These are phyloP conservation scores for Chlamydomonas eustigma DNA, from an alignment of 139 green algal species.

Conservation along the genomic window DNA sequence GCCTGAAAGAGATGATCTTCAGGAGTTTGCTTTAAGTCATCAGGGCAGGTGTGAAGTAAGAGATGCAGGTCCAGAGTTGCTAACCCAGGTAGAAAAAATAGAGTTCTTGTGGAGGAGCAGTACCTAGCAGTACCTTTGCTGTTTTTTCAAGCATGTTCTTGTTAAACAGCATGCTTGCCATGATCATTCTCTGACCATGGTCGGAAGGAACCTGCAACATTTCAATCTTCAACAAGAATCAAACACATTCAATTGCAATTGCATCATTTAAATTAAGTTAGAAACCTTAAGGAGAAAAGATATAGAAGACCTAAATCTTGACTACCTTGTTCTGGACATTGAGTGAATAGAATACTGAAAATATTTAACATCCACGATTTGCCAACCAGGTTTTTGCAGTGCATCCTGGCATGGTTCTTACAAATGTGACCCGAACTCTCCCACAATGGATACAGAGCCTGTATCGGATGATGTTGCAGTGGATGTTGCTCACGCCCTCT, in stretches of 20 bases:
- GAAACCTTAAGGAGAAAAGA: neutral
- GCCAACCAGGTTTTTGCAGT: constrained; percentile 34
- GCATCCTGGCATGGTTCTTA: constrained; percentile 82
- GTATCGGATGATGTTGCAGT: constrained; percentile 57
- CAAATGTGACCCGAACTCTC: constrained; percentile 69
- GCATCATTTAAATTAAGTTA: neutral
- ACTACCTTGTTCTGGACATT: neutral
- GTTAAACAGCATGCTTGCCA: too few species aligned
- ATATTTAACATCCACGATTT: neutral
- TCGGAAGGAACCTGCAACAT: too few species aligned
- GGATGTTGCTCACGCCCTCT: constrained; percentile 62
- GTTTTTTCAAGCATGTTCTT: too few species aligned
- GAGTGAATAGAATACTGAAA: neutral
- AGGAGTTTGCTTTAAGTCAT: neutral
- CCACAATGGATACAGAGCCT: constrained; percentile 45
- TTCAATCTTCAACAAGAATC: too few species aligned
- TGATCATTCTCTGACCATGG: too few species aligned
- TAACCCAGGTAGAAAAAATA: neutral
- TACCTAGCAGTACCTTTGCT: neutral
- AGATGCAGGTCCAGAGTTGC: neutral
- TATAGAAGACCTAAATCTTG: neutral
- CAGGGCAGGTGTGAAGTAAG: neutral
- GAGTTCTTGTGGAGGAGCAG: neutral
- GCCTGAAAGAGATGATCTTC: neutral
- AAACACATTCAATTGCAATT: neutral